Percentiles rank a stretch among this genome's conserved stretches.
These are phyloP conservation scores for Monilinia fructicola DNA, from an alignment of 2,329 filamentous ascomycete species.

Conservation along the genomic window DNA sequence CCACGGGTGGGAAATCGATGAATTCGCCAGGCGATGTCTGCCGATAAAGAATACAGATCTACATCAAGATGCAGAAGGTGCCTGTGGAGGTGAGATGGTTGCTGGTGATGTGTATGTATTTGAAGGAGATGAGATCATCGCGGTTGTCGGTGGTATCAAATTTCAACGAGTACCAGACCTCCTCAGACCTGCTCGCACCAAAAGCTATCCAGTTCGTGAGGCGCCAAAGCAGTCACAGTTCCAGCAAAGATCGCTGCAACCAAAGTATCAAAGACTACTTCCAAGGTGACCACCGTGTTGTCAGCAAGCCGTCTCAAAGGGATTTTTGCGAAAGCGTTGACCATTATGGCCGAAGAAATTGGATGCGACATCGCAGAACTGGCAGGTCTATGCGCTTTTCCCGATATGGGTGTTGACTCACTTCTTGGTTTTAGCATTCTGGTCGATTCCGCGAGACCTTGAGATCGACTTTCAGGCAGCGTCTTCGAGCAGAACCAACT, in stretches of 20 bases:
- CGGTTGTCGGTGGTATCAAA: constrained; percentile 39
- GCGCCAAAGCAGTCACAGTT: not conserved
- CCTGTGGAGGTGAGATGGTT: constrained; percentile 36
- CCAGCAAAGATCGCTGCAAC: not conserved
- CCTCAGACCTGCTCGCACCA: constrained; percentile 24
- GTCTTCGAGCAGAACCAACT: constrained; percentile 44
- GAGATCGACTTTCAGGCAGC: constrained; percentile 51
- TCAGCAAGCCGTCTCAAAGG: constrained; percentile 36
- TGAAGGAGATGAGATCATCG: constrained; percentile 41
- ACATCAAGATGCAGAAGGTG: constrained; percentile 39
- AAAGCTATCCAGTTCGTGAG: constrained; percentile 10
- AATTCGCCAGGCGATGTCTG: constrained; percentile 30
- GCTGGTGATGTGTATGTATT: constrained; percentile 44
- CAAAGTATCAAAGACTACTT: not conserved
- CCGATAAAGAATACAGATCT: constrained; percentile 33
- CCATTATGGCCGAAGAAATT: constrained; percentile 58
- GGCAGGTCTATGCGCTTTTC: constrained; percentile 53
- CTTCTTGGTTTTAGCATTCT: constrained; percentile 57
- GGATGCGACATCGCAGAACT: constrained; percentile 55
- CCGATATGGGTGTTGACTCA: constrained; percentile 60
- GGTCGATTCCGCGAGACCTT: constrained; percentile 58
- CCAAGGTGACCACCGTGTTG: constrained; percentile 1
- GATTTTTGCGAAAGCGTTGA: constrained; percentile 43
- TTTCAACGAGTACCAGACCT: constrained; percentile 24
- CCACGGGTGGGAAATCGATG: constrained; percentile 36